Evolutionary conservation across 2,329 filamentous ascomycete genomes (phyloP).

Genomic region (Exophiala sideris): DNA sequence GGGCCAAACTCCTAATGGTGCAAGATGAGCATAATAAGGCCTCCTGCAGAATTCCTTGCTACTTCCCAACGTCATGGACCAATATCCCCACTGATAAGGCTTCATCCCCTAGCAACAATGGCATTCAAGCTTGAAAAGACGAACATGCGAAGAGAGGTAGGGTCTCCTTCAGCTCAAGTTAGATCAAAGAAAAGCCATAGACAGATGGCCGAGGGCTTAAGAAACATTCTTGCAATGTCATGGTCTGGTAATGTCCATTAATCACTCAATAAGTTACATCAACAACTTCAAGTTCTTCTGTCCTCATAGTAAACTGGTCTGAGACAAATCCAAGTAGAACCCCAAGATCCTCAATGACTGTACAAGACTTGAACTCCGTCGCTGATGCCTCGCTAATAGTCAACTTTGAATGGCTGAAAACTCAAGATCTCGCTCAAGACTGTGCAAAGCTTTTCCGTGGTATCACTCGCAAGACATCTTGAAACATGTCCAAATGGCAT

Average conservation of each 20-base stretch:
- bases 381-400: conserved; percentile 23
- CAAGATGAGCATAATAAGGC: no score
- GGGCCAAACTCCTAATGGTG: no score
- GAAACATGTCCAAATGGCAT: background rate
- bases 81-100: no score
- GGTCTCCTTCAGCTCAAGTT: no score
- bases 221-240: no score
- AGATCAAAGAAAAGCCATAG: no score
- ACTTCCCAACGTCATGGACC: no score
- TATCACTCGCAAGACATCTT: conserved; percentile 3
- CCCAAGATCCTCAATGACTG: conserved; percentile 7
- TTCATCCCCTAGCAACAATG: no score
- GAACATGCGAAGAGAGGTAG: no score
- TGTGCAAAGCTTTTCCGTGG: conserved; percentile 9
- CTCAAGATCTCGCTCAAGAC: conserved; percentile 11
- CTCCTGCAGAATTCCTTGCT: no score
- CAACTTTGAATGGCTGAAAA: conserved; percentile 13
- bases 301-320: background rate
- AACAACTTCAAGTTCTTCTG: background rate
- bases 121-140: no score
- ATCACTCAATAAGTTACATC: background rate
- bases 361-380: conserved; percentile 19
- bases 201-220: no score
- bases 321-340: background rate
- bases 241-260: background rate